Evolutionary conservation across 23 red algal species (phyloP).

Genomic region (Pyropia haitanensis): DNA sequence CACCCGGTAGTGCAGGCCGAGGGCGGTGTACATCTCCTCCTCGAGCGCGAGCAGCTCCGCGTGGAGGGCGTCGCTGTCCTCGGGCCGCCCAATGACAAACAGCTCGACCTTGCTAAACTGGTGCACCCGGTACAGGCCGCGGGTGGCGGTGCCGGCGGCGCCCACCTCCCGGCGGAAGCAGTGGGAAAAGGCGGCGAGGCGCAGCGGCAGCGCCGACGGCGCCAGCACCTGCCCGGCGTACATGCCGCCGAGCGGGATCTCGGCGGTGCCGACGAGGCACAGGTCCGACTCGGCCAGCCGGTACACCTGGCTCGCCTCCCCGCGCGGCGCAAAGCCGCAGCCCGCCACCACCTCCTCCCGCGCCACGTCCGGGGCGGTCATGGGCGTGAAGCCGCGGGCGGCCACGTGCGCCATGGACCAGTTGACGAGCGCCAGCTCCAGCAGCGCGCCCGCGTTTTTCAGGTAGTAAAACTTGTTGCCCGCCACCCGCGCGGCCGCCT

Average conservation of each 20-base stretch:
- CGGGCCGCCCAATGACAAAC: conserved; percentile 68
- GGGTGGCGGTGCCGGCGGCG: conserved; percentile 69
- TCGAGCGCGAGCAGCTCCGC: conserved; percentile 75
- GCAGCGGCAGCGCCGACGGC: conserved; percentile 66
- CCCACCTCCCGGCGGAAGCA: conserved; percentile 96
- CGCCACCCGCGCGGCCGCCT: conserved; percentile 73
- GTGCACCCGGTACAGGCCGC: conserved; percentile 95
- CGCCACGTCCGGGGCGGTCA: conserved; percentile 90
- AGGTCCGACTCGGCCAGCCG: conserved; percentile 64
- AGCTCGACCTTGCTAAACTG: conserved; percentile 99
- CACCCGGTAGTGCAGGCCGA: conserved; percentile 80
- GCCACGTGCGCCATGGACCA: conserved; percentile 65
- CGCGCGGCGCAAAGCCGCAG: conserved; percentile 90
- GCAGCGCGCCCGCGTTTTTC: conserved; percentile 79
- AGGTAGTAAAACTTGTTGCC: conserved; percentile 96
- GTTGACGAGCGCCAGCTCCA: conserved; percentile 94
- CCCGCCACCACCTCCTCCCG: conserved; percentile 72
- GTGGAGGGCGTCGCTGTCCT: conserved; percentile 60
- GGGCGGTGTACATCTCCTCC: conserved; percentile 54
- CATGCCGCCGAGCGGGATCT: conserved; percentile 90
- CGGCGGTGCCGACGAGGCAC: conserved; percentile 93
- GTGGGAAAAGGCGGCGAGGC: conserved; percentile 89
- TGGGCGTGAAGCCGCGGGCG: conserved; percentile 69
- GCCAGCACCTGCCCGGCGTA: conserved; percentile 78
- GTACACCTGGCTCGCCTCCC: conserved; percentile 87